Percentiles rank a stretch among this genome's conserved stretches.
phyloP scores from a whole-genome alignment of 805 yeast genomes.

The Ascoidea rubescens region DNA sequence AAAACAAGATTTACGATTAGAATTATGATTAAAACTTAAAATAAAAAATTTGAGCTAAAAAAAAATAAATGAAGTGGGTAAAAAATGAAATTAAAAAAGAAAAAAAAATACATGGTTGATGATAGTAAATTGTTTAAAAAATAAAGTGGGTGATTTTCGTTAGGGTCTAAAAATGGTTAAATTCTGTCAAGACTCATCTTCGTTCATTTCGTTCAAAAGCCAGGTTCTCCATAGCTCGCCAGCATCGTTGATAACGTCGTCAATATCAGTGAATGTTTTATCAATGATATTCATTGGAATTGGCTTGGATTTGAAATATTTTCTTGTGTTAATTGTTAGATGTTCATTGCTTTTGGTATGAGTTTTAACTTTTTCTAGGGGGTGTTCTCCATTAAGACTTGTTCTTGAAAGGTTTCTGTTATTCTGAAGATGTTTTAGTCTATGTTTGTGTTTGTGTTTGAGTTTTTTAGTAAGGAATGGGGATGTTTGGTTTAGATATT shows the following conservation, averaged over 20 bases:
- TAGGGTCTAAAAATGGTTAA: too few relatives aligned
- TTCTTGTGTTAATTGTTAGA: slow-evolving; percentile 10
- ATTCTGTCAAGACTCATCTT: not conserved
- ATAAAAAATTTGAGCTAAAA: too few relatives aligned
- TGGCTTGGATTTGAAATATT: slow-evolving; percentile 6
- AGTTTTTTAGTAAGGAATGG: slow-evolving; percentile 10
- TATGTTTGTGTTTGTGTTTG: slow-evolving; percentile 10
- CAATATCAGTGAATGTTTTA: slow-evolving; percentile 48
- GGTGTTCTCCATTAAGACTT: not conserved
- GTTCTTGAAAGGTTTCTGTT: not conserved
- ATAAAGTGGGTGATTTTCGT: too few relatives aligned
- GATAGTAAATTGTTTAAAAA: too few relatives aligned
- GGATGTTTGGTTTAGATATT: slow-evolving; percentile 42
- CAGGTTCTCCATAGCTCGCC: slow-evolving; percentile 85
- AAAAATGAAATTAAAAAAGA: too few relatives aligned
- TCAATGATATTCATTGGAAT: slow-evolving; percentile 15
- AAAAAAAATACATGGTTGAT: too few relatives aligned
- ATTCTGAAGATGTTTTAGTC: too few relatives aligned
- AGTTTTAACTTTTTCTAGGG: not conserved
- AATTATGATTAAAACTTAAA: too few relatives aligned
- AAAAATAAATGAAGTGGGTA: too few relatives aligned
- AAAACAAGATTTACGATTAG: too few relatives aligned
- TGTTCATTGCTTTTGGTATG: slow-evolving; percentile 4
- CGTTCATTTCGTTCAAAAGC: slow-evolving; percentile 41
- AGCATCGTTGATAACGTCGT: slow-evolving; percentile 59